Percentiles rank a stretch among this genome's conserved stretches.
Evolutionary conservation across 129 eudicot genomes (phyloP).

Genomic region (Dittrichia graveolens): DNA sequence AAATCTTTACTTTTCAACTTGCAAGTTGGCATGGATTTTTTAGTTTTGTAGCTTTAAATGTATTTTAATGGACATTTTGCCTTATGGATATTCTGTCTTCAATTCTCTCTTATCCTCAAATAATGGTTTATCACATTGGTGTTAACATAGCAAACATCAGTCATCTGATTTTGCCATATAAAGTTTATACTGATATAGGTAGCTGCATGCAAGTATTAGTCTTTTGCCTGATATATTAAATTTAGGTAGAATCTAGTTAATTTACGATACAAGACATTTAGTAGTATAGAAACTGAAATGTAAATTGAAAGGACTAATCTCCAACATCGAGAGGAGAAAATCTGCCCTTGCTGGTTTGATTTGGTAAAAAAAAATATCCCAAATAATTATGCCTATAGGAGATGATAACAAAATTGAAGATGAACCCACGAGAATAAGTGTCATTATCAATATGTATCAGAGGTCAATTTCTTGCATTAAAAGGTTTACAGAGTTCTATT

Average conservation of each 20-base stretch:
- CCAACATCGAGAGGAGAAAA: slow-evolving; percentile 6
- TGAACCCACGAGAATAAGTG: neutral
- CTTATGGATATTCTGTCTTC: neutral
- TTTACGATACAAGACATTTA: neutral
- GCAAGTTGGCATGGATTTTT: neutral
- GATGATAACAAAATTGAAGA: neutral
- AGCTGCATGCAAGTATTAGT: neutral
- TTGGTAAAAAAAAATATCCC: neutral
- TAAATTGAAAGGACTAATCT: neutral
- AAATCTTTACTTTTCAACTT: neutral
- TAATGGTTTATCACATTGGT: neutral
- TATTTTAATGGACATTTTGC: neutral
- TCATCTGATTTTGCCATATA: neutral
- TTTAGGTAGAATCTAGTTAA: neutral
- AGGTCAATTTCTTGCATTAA: neutral
- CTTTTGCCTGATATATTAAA: neutral
- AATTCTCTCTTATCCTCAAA: neutral
- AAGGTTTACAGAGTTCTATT: neutral
- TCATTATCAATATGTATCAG: neutral
- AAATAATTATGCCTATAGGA: slow-evolving; percentile 7
- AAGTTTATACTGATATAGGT: neutral
- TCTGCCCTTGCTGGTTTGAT: neutral
- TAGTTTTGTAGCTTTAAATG: neutral
- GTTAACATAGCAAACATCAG: neutral
- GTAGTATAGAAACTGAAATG: neutral